Percentiles rank a stretch among this genome's conserved stretches.
Conservation (phyloP, 164 flowering plant genomes). For the Hamamelis virginiana region DNA sequence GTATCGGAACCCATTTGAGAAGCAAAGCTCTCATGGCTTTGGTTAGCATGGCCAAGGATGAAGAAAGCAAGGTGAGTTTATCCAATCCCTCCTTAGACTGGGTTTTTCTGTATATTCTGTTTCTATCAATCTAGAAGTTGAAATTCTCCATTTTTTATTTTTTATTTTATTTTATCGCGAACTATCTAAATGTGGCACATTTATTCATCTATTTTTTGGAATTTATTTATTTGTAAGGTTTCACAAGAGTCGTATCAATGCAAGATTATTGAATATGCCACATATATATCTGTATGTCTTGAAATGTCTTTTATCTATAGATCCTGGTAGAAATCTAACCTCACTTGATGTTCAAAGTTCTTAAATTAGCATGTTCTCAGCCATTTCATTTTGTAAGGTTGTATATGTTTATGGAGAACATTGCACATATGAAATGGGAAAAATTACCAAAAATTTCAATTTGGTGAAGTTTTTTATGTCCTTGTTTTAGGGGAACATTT, state of each 20-base stretch:
- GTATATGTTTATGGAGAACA: not conserved
- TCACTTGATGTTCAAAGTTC: constrained; percentile 1
- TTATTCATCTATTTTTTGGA: no score
- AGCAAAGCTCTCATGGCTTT: constrained; percentile 50
- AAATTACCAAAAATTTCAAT: not conserved
- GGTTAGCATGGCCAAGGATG: constrained; percentile 57
- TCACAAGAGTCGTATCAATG: no score
- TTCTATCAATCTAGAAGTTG: no score
- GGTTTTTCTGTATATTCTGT: no score
- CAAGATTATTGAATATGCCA: no score
- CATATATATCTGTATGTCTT: no score
- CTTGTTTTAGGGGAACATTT: not conserved
- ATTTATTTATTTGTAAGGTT: no score
- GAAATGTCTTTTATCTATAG: no score
- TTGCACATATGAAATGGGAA: not conserved
- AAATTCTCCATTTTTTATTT: no score
- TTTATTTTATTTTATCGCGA: no score
- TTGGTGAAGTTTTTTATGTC: not conserved
- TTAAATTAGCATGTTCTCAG: not conserved
- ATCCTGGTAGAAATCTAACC: no score
- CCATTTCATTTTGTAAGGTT: not conserved
- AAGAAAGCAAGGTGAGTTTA: constrained; percentile 54
- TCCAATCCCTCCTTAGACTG: constrained; percentile 1
- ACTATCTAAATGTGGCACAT: no score
- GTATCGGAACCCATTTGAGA: constrained; percentile 37